phyloP scores from a whole-genome alignment of 495 filamentous ascomycete genomes.

The Aspergillus hancockii region DNA sequence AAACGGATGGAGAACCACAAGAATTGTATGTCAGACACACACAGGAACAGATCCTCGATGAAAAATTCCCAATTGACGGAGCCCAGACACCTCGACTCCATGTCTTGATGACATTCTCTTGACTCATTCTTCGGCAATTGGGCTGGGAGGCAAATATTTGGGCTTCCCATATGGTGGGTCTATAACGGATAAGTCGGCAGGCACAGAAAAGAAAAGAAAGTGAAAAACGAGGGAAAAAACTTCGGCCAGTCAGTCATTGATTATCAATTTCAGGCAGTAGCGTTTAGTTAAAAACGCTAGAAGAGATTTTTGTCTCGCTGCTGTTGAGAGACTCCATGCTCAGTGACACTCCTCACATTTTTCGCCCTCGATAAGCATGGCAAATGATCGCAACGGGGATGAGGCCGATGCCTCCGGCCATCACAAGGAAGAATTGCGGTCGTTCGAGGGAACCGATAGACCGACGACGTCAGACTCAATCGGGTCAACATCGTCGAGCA shows the following conservation, averaged over 20 bases:
- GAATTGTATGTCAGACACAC: too few relatives aligned
- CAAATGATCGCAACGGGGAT: background rate
- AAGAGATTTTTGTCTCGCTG: too few relatives aligned
- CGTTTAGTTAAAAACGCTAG: too few relatives aligned
- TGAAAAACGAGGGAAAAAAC: background rate
- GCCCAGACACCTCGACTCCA: too few relatives aligned
- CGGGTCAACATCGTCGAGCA: slow-evolving; percentile 28
- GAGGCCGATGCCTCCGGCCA: background rate
- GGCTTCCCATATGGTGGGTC: background rate
- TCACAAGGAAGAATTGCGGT: background rate
- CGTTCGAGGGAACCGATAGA: background rate
- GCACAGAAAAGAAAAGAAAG: background rate
- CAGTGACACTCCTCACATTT: background rate
- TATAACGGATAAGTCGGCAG: slow-evolving; percentile 2
- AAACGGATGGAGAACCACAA: too few relatives aligned
- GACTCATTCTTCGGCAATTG: background rate
- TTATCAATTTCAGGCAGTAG: too few relatives aligned
- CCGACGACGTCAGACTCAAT: slow-evolving; percentile 23
- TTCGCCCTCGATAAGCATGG: background rate
- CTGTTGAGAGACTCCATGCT: background rate
- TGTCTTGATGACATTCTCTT: too few relatives aligned
- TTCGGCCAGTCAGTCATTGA: background rate
- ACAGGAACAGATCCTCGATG: too few relatives aligned
- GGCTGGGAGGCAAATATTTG: background rate
- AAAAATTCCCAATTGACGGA: too few relatives aligned